Percentiles rank a stretch among this genome's conserved stretches.
phyloP scores from a whole-genome alignment of 768 basidiomycete genomes.

The Mycena galopus region DNA sequence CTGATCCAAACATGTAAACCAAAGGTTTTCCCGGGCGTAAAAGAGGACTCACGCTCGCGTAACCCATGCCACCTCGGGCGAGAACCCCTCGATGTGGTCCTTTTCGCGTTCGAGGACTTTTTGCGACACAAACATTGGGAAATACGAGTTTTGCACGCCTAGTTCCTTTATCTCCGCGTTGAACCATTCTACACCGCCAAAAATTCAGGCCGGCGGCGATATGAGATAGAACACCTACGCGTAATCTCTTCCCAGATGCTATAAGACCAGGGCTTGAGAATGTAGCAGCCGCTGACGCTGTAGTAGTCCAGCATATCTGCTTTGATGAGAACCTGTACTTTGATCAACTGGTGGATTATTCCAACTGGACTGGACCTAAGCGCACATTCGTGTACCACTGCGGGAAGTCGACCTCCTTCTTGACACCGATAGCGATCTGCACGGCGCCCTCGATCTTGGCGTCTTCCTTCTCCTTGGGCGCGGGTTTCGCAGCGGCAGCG shows the following conservation, averaged over 20 bases:
- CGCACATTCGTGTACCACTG: slow-evolving; percentile 93
- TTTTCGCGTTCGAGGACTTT: slow-evolving; percentile 97
- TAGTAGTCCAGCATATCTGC: slow-evolving; percentile 99
- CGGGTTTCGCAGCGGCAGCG: slow-evolving; percentile 52
- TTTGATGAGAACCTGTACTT: slow-evolving; percentile 89
- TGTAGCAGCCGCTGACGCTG: slow-evolving; percentile 98
- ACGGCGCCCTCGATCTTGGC: slow-evolving; percentile 90
- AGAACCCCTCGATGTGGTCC: slow-evolving; percentile 99
- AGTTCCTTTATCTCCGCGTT: slow-evolving; percentile 92
- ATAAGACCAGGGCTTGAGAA: slow-evolving; percentile 97
- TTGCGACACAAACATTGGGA: slow-evolving; percentile 97
- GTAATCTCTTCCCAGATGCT: slow-evolving; percentile 98
- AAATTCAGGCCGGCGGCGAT: not conserved
- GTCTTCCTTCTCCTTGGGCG: slow-evolving; percentile 74
- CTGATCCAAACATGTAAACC: slow-evolving; percentile 56
- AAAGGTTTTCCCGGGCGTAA: not conserved
- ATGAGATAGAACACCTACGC: slow-evolving; percentile 57
- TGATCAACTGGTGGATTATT: not conserved
- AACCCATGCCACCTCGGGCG: slow-evolving; percentile 99
- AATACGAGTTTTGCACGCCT: slow-evolving; percentile 97
- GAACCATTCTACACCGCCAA: slow-evolving; percentile 90
- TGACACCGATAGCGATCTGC: slow-evolving; percentile 93
- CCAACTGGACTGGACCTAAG: slow-evolving; percentile 13
- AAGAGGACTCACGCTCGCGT: slow-evolving; percentile 85
- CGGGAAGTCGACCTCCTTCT: slow-evolving; percentile 96